phyloP scores from a whole-genome alignment of 495 filamentous ascomycete species.

The Aspergillus hancockii region DNA sequence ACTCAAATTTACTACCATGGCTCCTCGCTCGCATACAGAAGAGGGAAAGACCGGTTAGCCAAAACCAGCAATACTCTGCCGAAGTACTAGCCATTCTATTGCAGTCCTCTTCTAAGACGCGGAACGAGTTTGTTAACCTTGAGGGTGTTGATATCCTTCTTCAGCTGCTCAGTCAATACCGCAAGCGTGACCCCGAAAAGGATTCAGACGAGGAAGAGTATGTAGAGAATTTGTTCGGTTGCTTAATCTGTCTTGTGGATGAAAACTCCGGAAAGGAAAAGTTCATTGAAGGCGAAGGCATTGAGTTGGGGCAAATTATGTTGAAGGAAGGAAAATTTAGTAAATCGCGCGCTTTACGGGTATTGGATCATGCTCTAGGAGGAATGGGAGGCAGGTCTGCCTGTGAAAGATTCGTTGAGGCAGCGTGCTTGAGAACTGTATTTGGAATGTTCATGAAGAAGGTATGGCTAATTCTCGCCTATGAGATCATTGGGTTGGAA shows the following conservation, averaged over 20 bases:
- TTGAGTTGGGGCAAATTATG: conserved; percentile 92
- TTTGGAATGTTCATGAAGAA: conserved; percentile 93
- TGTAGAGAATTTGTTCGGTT: conserved; percentile 89
- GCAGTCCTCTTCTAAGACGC: conserved; percentile 67
- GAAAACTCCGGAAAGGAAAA: conserved; percentile 73
- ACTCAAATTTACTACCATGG: conserved; percentile 70
- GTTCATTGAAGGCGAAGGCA: conserved; percentile 87
- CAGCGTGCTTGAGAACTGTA: conserved; percentile 77
- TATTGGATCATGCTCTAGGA: conserved; percentile 80
- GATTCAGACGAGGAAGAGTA: conserved; percentile 92
- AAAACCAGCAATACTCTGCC: conserved; percentile 96
- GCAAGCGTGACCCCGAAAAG: conserved; percentile 82
- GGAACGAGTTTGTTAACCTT: conserved; percentile 59
- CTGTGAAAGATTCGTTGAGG: conserved; percentile 76
- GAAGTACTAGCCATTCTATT: conserved; percentile 88
- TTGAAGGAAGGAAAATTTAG: conserved; percentile 77
- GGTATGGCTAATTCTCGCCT: conserved; percentile 28
- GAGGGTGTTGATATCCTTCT: conserved; percentile 80
- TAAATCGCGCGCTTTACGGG: conserved; percentile 71
- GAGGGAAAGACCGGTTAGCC: conserved; percentile 61
- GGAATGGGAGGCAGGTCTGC: conserved; percentile 57
- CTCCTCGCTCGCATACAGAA: conserved; percentile 69
- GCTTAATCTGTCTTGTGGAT: conserved; percentile 76
- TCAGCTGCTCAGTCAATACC: conserved; percentile 84
- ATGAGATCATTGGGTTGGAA: background rate